Evolutionary conservation across 1,284 basidiomycete genomes (phyloP), one percentile per base, ranked within the genome.

Genomic region (Pseudomicrostroma phylloplanum): DNA sequence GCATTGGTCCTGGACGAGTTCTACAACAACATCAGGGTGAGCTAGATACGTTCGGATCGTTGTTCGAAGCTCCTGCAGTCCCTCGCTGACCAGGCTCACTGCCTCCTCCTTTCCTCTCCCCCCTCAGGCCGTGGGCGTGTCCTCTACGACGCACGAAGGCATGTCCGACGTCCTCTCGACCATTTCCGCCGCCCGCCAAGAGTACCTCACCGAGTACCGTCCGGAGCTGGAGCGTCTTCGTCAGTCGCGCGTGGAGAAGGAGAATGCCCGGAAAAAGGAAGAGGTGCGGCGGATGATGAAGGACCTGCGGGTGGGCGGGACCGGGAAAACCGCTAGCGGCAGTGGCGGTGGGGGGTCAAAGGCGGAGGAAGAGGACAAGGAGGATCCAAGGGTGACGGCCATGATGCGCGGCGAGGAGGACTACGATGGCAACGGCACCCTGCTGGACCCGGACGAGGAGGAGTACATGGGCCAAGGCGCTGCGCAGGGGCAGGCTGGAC

Each of bases 1-100:
- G 92, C 92, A 79, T 82, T 99, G 55, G 93, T 99, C 7, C 82
- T 99, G 61, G 96, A 99, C 78, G 96, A 98, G 79, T 99, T 99
- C 76, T 99, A 99, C 83, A 91, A 93, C 80, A 90, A 96, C 72
- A 82, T 99, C 55, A 90, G 90, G 82, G 92, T 92, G 59, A 71
- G 81, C n/a, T 76, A 1, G 1, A 23, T 1, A 7, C 9, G 21
- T 8, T 2, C 30, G 19, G 55, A 6, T 39, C 15, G 9, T 40
- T 11, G 12, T 13, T 19, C 17, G 19, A 2, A 21, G 6, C 6
- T 17, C 43, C 15, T 48, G 21, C 12, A 48, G 43, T 6, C 43
- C 6, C 17, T 48, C 6, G 3, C 43, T 48, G 6, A 48, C 43
- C 17, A 17, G 3, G 4, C 26, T 54, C 25, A 25, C 51, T 23